Conservation (phyloP, 163 green algal genomes). For the Scenedesmus sp. region DNA sequence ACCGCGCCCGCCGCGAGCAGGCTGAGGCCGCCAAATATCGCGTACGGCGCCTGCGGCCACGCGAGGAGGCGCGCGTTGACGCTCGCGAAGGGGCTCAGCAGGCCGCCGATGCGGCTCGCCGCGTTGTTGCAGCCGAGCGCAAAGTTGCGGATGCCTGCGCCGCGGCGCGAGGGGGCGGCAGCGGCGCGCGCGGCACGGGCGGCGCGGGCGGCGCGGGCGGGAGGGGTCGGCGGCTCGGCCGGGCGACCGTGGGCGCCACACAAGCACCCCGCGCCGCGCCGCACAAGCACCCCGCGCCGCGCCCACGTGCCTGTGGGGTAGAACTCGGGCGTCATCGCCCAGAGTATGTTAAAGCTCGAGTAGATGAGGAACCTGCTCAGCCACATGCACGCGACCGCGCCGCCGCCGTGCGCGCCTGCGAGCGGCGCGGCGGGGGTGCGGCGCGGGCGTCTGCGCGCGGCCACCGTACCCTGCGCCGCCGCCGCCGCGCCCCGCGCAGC, state of each 20-base stretch:
- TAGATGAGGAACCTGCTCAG: constrained; percentile 45
- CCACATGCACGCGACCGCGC: constrained; percentile 28
- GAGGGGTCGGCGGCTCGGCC: no score
- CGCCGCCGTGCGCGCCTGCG: background rate
- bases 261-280: no score
- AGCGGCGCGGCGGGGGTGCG: background rate
- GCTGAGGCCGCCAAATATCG: constrained; percentile 35
- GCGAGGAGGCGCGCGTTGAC: background rate
- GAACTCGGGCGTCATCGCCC: constrained; percentile 35
- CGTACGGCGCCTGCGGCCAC: constrained; percentile 19
- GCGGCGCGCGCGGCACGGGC: no score
- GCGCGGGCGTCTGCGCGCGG: no score
- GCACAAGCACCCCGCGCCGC: no score
- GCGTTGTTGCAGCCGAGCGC: constrained; percentile 42
- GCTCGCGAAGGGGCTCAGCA: constrained; percentile 21
- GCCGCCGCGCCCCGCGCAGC: no score
- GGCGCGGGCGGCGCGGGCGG: no score
- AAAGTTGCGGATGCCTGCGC: constrained; percentile 30
- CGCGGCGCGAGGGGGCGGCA: no score
- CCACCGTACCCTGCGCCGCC: no score
- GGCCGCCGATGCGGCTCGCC: constrained; percentile 35
- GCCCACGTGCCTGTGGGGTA: constrained; percentile 31
- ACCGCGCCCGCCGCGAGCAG: constrained; percentile 1
- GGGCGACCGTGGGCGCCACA: no score
- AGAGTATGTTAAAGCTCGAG: constrained; percentile 37